Base-by-base conservation (phyloP, 345 rosid species). In the Eucalyptus sp. region DNA sequence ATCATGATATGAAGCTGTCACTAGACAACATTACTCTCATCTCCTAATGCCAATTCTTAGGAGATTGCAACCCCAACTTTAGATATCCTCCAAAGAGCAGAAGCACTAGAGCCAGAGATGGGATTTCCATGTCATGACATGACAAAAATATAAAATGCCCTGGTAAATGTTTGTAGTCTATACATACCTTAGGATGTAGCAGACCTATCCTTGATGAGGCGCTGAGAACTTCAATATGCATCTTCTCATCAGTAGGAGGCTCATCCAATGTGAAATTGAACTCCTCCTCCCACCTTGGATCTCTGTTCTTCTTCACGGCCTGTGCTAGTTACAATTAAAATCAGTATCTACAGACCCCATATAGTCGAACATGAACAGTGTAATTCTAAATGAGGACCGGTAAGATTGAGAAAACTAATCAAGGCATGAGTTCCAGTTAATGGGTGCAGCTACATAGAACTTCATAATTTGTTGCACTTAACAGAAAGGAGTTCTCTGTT, bases 211-310 rank as follows among this genome's bases (percentile, higher is more conserved):
- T 92, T 6, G 98, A 92, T 7, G 99, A 95, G 90, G 92, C 91
- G 90, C 99, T 97, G 49, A 92, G 86, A 88, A 97, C 98, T 94
- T 97, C 98, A 86, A 95, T 95, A 29, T 95, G 99, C 48, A 97
- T 49, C 92, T 93, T 97, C 60, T 96, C 98, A 31, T 93, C 91
- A 27, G 81, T 51, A 4, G 99, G 99, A 88, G 98, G 96, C 91
- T 96, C 98, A 13, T 96, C 99, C 62, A 96, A 92, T 89, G 91
- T 88, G 89, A 96, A 96, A 81, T 93, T 84, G 90, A 96, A 97
- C 88, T 96, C 98, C 90, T 97, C 98, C 84, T 92, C 97, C 99
- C 99, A 97, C 91, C 97, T 96, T 49, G 99, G 99, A 92, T 96
- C 98, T 91, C 99, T 92, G 90, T 93, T 96, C 94, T 97, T 97